Percentiles rank a stretch among this genome's conserved stretches.
Conservation (phyloP, 495 filamentous ascomycete genomes). For the Lasiosphaeris hirsuta region DNA sequence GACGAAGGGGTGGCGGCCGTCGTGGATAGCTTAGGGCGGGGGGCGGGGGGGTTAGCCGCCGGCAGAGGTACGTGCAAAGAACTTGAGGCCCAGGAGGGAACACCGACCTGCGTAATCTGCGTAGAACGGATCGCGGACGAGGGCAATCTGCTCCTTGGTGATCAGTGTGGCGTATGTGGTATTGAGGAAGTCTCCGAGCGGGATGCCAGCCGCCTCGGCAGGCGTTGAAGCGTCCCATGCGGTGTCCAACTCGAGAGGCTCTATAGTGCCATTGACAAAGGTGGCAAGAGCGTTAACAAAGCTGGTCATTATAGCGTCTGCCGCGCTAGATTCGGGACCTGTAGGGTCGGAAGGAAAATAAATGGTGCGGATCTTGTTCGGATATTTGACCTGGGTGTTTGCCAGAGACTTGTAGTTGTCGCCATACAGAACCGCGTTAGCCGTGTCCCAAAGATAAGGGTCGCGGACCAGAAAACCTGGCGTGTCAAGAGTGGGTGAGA, state of each 20-base stretch:
- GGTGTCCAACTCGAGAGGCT: constrained; percentile 33
- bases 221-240: constrained; percentile 43
- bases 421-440: constrained; percentile 44
- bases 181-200: constrained; percentile 33
- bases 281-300: constrained; percentile 37
- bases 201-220: constrained; percentile 17
- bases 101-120: constrained; percentile 43
- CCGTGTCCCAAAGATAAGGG: constrained; percentile 43
- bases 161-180: constrained; percentile 51
- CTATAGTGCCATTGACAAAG: constrained; percentile 37
- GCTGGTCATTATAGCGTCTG: constrained; percentile 36
- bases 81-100: neutral
- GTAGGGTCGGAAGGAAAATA: constrained; percentile 30
- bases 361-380: constrained; percentile 42
- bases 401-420: constrained; percentile 41
- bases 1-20: constrained; percentile 50
- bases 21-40: constrained; percentile 33
- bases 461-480: constrained; percentile 48
- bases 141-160: constrained; percentile 48
- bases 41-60: neutral
- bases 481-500: constrained; percentile 45
- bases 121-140: constrained; percentile 50
- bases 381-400: constrained; percentile 32
- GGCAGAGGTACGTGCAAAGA: neutral
- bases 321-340: constrained; percentile 27